Evolutionary conservation across 2,329 filamentous ascomycete species (phyloP).

Genomic region (Hypoxylon sp.): DNA sequence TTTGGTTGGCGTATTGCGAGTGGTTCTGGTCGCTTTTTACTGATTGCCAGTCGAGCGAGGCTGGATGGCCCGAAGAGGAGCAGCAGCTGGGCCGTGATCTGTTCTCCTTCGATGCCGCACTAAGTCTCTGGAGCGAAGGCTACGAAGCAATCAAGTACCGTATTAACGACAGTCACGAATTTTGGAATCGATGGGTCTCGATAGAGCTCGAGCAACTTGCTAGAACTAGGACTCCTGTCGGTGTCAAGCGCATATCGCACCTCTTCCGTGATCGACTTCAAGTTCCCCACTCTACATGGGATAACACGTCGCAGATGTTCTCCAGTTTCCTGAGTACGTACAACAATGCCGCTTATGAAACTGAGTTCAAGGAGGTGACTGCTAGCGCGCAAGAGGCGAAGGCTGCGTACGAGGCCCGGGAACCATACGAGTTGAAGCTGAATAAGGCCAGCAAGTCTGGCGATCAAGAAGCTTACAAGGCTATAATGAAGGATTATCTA

Average conservation of each 20-base stretch:
- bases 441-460: slow-evolving; percentile 67
- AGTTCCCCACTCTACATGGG: slow-evolving; percentile 80
- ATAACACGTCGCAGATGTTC: slow-evolving; percentile 79
- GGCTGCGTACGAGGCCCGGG: slow-evolving; percentile 71
- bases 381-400: slow-evolving; percentile 73
- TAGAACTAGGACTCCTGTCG: slow-evolving; percentile 65
- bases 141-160: slow-evolving; percentile 79
- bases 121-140: slow-evolving; percentile 78
- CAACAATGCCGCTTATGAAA: slow-evolving; percentile 77
- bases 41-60: slow-evolving; percentile 68
- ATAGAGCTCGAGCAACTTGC: slow-evolving; percentile 77
- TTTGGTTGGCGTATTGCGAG: slow-evolving; percentile 84
- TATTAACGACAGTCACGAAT: slow-evolving; percentile 78
- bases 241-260: slow-evolving; percentile 73
- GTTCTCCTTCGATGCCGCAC: slow-evolving; percentile 75
- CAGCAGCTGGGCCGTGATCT: slow-evolving; percentile 75
- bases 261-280: slow-evolving; percentile 78
- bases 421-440: slow-evolving; percentile 76
- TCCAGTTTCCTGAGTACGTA: slow-evolving; percentile 81
- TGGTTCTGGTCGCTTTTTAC: slow-evolving; percentile 80
- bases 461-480: slow-evolving; percentile 67
- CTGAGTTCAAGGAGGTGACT: slow-evolving; percentile 77
- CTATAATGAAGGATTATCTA: slow-evolving; percentile 75
- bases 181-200: slow-evolving; percentile 84
- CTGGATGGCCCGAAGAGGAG: slow-evolving; percentile 75